Percentiles rank a stretch among this genome's conserved stretches.
These are phyloP conservation scores for Cladosporium austrohemisphaericum DNA, from an alignment of 2,329 filamentous ascomycete species.

Conservation along the genomic window DNA sequence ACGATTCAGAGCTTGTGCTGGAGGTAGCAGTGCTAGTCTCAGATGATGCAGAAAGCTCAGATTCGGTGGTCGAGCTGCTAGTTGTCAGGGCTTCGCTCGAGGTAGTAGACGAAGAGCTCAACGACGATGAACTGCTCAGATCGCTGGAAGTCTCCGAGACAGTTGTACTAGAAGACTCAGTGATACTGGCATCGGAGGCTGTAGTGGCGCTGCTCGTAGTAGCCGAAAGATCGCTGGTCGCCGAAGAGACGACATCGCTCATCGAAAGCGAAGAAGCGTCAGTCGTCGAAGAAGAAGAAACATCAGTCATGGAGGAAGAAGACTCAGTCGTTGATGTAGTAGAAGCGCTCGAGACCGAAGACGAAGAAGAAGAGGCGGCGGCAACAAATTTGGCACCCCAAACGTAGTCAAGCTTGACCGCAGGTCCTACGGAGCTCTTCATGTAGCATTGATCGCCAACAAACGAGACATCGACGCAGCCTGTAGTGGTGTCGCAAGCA, in stretches of 20 bases:
- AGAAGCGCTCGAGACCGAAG: neutral
- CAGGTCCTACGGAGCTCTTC: conserved; percentile 27
- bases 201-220: neutral
- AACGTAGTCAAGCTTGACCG: conserved; percentile 21
- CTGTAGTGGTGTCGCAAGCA: conserved; percentile 12
- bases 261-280: neutral
- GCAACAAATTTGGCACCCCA: conserved; percentile 28
- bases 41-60: too few species aligned
- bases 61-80: conserved; percentile 8
- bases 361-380: neutral
- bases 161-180: too few species aligned
- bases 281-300: neutral
- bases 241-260: neutral
- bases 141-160: too few species aligned
- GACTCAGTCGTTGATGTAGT: too few species aligned
- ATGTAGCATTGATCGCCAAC: conserved; percentile 17
- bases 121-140: too few species aligned
- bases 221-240: neutral
- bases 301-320: neutral
- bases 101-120: too few species aligned
- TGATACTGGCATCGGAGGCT: too few species aligned
- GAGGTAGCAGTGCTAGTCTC: too few species aligned
- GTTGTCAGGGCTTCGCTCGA: too few species aligned
- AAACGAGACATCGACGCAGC: conserved; percentile 14
- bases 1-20: too few species aligned